These are phyloP conservation scores for Trichophyton schoenleinii DNA, from an alignment of 2,329 filamentous ascomycete genomes.

Conservation along the genomic window DNA sequence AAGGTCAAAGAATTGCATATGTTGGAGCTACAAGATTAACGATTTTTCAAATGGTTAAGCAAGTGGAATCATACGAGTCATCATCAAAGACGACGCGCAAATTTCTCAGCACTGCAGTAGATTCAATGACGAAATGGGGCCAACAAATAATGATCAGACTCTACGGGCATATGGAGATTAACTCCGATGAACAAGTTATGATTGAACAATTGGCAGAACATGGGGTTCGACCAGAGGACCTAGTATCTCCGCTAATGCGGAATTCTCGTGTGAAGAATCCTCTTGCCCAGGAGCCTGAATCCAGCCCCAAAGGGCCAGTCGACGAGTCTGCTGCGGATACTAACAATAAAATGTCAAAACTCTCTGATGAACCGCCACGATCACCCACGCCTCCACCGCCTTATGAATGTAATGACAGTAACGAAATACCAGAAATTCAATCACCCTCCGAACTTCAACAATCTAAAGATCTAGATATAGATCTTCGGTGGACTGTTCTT, in stretches of 20 bases:
- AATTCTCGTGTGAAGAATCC: constrained; percentile 91
- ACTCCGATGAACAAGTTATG: constrained; percentile 80
- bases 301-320: background rate
- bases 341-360: constrained; percentile 19
- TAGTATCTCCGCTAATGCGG: constrained; percentile 76
- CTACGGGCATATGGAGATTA: constrained; percentile 95
- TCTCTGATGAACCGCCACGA: constrained; percentile 23
- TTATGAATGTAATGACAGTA: constrained; percentile 50
- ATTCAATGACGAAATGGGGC: constrained; percentile 85
- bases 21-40: constrained; percentile 78
- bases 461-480: constrained; percentile 80
- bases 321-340: background rate
- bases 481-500: constrained; percentile 90
- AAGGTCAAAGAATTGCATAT: constrained; percentile 91
- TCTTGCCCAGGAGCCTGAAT: constrained; percentile 45
- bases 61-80: constrained; percentile 49
- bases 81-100: constrained; percentile 57
- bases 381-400: constrained; percentile 42
- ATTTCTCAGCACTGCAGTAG: constrained; percentile 53
- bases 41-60: constrained; percentile 62
- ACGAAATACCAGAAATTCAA: constrained; percentile 65
- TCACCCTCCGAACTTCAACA: constrained; percentile 71
- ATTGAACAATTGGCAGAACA: constrained; percentile 93
- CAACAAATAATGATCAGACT: constrained; percentile 96
- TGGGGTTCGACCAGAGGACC: constrained; percentile 70